Conservation (phyloP, 1,284 basidiomycete genomes). For the Naganishia cerealis region DNA sequence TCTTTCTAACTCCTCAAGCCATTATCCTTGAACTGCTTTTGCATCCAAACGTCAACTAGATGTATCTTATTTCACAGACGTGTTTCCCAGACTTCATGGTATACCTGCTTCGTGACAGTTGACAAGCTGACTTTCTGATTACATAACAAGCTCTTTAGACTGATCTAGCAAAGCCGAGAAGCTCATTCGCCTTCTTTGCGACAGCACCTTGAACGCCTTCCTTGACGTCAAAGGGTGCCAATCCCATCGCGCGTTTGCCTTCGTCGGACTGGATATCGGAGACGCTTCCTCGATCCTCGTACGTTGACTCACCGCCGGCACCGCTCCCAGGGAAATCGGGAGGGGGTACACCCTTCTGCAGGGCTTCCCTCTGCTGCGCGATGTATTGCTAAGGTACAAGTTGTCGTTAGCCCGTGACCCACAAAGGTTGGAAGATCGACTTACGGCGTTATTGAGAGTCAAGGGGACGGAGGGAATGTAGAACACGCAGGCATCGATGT, state of each 20-base stretch:
- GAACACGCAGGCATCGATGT: conserved; percentile 68
- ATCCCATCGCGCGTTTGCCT: conserved; percentile 4
- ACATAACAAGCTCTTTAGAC: no score
- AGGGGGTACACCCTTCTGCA: conserved; percentile 28
- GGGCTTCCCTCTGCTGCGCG: conserved; percentile 21
- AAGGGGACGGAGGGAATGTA: conserved; percentile 77
- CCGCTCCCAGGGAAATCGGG: conserved; percentile 34
- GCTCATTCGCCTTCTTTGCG: conserved; percentile 1
- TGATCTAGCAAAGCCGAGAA: conserved; percentile 9
- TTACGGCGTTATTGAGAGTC: conserved; percentile 62
- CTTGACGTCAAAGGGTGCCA: conserved; percentile 10
- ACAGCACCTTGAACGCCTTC: conserved; percentile 8
- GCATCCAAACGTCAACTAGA: no score
- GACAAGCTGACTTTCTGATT: no score
- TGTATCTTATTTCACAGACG: no score
- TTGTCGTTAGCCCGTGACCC: conserved; percentile 51
- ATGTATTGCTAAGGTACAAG: conserved; percentile 21
- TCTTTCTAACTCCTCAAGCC: no score
- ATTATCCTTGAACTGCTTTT: no score
- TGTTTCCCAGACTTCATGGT: no score
- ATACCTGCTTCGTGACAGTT: no score
- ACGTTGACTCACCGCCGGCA: conserved; percentile 9
- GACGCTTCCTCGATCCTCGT: conserved; percentile 10
- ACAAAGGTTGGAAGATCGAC: background rate
- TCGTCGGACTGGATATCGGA: conserved; percentile 22